A percentile compares a stretch with the other conserved stretches of the same genome.
Conservation (phyloP, 345 rosid genomes). For the Anacardium occidentale region DNA sequence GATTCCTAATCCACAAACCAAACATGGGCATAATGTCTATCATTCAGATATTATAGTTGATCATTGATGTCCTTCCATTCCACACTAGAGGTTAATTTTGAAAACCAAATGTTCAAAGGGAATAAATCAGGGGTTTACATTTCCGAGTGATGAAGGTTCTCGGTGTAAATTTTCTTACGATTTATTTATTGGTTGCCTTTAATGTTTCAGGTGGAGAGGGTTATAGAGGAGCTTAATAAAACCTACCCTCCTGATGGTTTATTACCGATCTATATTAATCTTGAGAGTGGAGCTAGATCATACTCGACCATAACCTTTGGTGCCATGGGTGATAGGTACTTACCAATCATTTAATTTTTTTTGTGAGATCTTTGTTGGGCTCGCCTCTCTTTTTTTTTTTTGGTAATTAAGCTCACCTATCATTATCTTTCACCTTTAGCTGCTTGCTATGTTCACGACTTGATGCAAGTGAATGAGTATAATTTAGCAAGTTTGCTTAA, state of each 20-base stretch:
- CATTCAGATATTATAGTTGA: not conserved
- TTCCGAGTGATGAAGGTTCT: too few species aligned
- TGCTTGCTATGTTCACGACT: slow-evolving; percentile 1
- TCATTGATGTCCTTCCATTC: not conserved
- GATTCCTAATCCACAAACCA: too few species aligned
- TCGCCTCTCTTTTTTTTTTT: too few species aligned
- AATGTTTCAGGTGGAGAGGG: slow-evolving; percentile 75
- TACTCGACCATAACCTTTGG: slow-evolving; percentile 87
- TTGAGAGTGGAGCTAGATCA: slow-evolving; percentile 53
- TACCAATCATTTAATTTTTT: not conserved
- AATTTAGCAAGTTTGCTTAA: not conserved
- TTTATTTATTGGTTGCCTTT: not conserved
- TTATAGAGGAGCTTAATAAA: slow-evolving; percentile 63
- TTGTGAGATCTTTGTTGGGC: slow-evolving; percentile 5
- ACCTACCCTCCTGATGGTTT: slow-evolving; percentile 89
- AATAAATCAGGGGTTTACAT: not conserved
- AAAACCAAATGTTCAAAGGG: slow-evolving; percentile 5
- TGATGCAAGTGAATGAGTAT: slow-evolving; percentile 1
- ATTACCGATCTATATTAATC: slow-evolving; percentile 85
- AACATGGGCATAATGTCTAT: not conserved
- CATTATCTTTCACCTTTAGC: not conserved
- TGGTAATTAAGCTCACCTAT: too few species aligned
- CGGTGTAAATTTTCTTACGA: too few species aligned
- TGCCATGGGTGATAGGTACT: slow-evolving; percentile 99
- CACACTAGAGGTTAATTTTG: not conserved